Evolutionary conservation across 306 rosid genomes (phyloP).

Genomic region (Malus sieversii): DNA sequence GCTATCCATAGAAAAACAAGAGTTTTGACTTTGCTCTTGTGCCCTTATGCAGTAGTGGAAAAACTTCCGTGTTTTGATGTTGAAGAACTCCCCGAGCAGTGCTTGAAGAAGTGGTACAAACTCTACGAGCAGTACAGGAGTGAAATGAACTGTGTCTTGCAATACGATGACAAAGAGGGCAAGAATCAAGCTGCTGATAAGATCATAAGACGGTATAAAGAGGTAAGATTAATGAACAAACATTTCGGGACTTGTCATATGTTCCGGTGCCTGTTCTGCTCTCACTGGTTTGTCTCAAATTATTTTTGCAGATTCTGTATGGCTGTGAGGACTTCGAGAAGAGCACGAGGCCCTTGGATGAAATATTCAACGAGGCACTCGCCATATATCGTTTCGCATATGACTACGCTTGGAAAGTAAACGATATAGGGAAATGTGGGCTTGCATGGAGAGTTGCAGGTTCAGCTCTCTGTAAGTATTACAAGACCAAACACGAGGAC

Average conservation of each 20-base stretch:
- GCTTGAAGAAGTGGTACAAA: constrained; percentile 31
- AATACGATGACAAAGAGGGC: neutral
- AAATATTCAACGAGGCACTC: constrained; percentile 49
- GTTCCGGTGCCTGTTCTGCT: neutral
- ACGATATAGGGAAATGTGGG: neutral
- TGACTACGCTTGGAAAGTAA: constrained; percentile 21
- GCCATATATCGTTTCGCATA: constrained; percentile 51
- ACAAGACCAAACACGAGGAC: constrained; percentile 19
- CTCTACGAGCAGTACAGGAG: constrained; percentile 21
- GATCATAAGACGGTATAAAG: constrained; percentile 31
- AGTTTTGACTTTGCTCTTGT: neutral
- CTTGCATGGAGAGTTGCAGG: constrained; percentile 81
- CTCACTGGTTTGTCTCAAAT: neutral
- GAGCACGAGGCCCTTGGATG: constrained; percentile 24
- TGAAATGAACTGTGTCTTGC: constrained; percentile 33
- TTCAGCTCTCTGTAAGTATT: constrained; percentile 33
- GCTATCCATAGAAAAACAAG: neutral
- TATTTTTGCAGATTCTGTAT: constrained; percentile 35
- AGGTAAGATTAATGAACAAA: constrained; percentile 20
- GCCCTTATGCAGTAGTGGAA: constrained; percentile 28
- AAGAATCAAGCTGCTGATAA: constrained; percentile 30
- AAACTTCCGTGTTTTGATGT: constrained; percentile 52
- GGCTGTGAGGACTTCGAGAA: constrained; percentile 38
- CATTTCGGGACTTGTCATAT: no score
- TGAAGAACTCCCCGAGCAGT: constrained; percentile 28